These are phyloP conservation scores for Suillus subluteus DNA, from an alignment of 768 basidiomycete genomes.

Conservation along the genomic window DNA sequence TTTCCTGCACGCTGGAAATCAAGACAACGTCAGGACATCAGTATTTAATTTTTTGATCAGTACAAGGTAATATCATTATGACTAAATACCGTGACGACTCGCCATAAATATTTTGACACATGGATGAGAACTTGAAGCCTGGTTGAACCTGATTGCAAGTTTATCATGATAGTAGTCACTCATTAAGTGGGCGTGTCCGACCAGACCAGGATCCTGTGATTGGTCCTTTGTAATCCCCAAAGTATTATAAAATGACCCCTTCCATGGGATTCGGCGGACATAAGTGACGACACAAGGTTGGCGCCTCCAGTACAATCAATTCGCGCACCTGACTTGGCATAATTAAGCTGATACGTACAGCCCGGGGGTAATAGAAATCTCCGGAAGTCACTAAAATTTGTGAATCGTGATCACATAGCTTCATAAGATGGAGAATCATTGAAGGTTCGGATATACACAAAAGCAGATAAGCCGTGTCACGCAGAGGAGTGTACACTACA, in stretches of 20 bases:
- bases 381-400: constrained; percentile 1
- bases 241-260: neutral
- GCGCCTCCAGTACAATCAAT: constrained; percentile 7
- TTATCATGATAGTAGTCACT: neutral
- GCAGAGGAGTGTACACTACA: neutral
- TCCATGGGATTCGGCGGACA: constrained; percentile 6
- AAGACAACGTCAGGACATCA: neutral
- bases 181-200: neutral
- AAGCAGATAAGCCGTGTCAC: constrained; percentile 7
- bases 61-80: neutral
- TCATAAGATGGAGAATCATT: constrained; percentile 5
- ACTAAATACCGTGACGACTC: neutral
- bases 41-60: neutral
- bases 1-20: neutral
- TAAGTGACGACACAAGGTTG: constrained; percentile 4
- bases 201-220: neutral
- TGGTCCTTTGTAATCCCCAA: neutral
- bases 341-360: constrained; percentile 11
- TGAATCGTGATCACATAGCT: constrained; percentile 1
- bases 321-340: constrained; percentile 9
- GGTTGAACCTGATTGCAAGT: neutral
- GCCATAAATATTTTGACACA: neutral
- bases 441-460: constrained; percentile 5
- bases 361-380: constrained; percentile 11
- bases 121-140: neutral